Base-by-base conservation (phyloP, 2,329 filamentous ascomycete genomes). In the Aspergillus tubingensis region DNA sequence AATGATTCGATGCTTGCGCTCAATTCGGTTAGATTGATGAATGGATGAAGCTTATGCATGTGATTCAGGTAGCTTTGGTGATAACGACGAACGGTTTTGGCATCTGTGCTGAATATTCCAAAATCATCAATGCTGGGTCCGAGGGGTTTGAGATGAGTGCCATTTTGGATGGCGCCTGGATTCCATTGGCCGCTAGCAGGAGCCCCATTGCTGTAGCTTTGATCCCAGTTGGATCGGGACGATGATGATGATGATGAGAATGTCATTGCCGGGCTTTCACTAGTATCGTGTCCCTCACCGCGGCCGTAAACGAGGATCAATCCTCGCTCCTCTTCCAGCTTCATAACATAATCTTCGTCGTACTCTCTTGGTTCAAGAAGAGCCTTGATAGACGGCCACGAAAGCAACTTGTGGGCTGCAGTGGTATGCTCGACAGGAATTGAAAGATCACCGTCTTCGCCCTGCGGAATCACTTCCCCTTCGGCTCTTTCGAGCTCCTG, bases 361-460 rank as follows among this genome's bases (percentile, higher is more conserved):
- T 88, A 82, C 55, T 83, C 82, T 32, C 81, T 79, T 68, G 81
- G 67, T 59, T 76, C 58, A 36, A 91, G 86, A 71, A 97, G 72
- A 63, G 83, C 78, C 71, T 82, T 77, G 57, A 95, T 91, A 0
- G 87, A 84, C 0, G 84, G 84, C 87, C 90, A 92, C 50, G 85
- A 82, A 27, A 98, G 79, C 17, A 98, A 80, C 63, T 92, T 86
- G 54, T 95, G 91, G 1, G 92, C 92, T n/a, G 92, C 86, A 0
- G 93, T 97, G 0, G 91, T 96, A 71, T 98, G 94, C 66, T 96
- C 91, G 27, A 88, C 85, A 0, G 92, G 91, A 58, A 96, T 91
- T 1, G 89, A 86, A 13, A 90, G 85, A 65, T 87, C 83, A 50
- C 86, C 87, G 27, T 75, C 74, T 30, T 77, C 73, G 5, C 71